Conservation (phyloP, 2,329 filamentous ascomycete genomes). For the Ilyonectria sp. region DNA sequence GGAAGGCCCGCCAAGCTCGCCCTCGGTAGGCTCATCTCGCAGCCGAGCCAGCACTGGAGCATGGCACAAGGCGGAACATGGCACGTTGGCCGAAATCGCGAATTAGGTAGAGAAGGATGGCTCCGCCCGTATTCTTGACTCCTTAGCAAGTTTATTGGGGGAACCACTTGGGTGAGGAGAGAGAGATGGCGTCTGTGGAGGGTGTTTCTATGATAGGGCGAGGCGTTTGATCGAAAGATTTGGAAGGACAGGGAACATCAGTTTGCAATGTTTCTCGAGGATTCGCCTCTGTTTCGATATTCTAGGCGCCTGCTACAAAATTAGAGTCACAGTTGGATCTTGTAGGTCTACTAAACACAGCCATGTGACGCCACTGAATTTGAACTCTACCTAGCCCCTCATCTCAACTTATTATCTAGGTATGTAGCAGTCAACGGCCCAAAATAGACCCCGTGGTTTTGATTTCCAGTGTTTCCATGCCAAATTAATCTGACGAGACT, state of each 20-base stretch:
- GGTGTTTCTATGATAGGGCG: slow-evolving; percentile 36
- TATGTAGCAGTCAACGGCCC: slow-evolving; percentile 40
- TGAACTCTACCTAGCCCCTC: slow-evolving; percentile 26
- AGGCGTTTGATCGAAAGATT: slow-evolving; percentile 40
- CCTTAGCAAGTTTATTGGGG: not conserved
- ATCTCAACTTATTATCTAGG: slow-evolving; percentile 44
- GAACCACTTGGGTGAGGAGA: not conserved
- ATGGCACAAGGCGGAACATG: not conserved
- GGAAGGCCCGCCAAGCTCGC: slow-evolving; percentile 75
- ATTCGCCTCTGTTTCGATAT: slow-evolving; percentile 2
- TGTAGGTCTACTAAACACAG: not conserved
- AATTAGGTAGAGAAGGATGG: not conserved
- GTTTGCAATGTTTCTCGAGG: slow-evolving; percentile 17
- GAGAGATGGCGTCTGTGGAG: slow-evolving; percentile 33
- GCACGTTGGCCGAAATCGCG: not conserved
- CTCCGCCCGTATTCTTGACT: not conserved
- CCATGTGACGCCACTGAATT: slow-evolving; percentile 12
- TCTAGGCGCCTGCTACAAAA: not conserved
- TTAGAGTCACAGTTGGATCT: slow-evolving; percentile 5
- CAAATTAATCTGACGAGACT: slow-evolving; percentile 41
- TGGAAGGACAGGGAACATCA: slow-evolving; percentile 18
- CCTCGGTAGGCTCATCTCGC: slow-evolving; percentile 18
- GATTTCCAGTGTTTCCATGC: slow-evolving; percentile 45
- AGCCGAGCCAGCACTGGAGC: not conserved
- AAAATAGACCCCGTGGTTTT: slow-evolving; percentile 37